Percentiles rank a stretch among this genome's conserved stretches.
Evolutionary conservation across 2,329 filamentous ascomycete genomes (phyloP).

Genomic region (Fusarium liriodendri): DNA sequence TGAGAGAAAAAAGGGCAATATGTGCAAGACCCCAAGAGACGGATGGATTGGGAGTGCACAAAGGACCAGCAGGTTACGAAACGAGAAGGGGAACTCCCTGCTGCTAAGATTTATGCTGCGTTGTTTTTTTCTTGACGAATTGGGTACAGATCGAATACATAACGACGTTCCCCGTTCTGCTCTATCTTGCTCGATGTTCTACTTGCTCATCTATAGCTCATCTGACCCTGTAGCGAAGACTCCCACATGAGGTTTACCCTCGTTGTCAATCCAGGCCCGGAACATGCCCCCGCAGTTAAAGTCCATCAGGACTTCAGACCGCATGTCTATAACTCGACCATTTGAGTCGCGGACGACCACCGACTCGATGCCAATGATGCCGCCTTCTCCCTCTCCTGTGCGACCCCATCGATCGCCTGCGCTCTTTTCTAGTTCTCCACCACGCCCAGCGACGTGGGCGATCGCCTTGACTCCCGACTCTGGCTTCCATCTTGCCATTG

Average conservation of each 20-base stretch:
- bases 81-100: constrained; percentile 11
- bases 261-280: constrained; percentile 77
- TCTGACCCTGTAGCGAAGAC: constrained; percentile 47
- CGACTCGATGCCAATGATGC: constrained; percentile 84
- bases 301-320: constrained; percentile 74
- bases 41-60: constrained; percentile 9
- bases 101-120: constrained; percentile 19
- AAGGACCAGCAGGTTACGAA: constrained; percentile 11
- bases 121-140: constrained; percentile 19
- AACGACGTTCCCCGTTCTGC: constrained; percentile 39
- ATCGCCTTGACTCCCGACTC: constrained; percentile 68
- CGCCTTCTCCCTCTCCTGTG: constrained; percentile 84
- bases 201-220: constrained; percentile 13
- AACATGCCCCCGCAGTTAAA: constrained; percentile 93
- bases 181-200: constrained; percentile 1
- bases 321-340: constrained; percentile 55
- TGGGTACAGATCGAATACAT: constrained; percentile 39
- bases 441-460: constrained; percentile 73
- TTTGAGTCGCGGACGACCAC: constrained; percentile 58
- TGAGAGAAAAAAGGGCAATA: constrained; percentile 7
- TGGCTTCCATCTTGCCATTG: constrained; percentile 74
- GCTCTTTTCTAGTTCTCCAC: constrained; percentile 78
- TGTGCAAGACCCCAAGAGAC: constrained; percentile 30
- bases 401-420: constrained; percentile 79
- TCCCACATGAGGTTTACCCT: constrained; percentile 67